Base-by-base conservation (phyloP, 352 stramenopile species). In the Phytophthora colocasiae region DNA sequence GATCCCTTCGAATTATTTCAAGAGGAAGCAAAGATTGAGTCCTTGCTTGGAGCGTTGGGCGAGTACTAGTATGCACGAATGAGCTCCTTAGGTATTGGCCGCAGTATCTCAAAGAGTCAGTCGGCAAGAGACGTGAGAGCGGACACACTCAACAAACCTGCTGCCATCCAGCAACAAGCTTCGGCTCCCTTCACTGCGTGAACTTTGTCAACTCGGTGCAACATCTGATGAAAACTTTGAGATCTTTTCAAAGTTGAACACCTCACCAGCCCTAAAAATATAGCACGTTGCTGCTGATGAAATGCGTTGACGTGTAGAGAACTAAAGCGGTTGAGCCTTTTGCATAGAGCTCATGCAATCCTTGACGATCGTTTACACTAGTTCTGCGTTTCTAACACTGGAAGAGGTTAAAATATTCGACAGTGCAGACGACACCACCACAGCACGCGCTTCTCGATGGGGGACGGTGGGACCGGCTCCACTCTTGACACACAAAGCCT, bases 401-500 rank as follows among this genome's bases (percentile, higher is more conserved):
- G 12, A 36, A 36, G 31, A 36, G 31, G 14, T 36, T 36, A 36
- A 36, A 19, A 8, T 39, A 38, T 50, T 50, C 45, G 57, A 58
- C 31, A 63, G 56, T 55, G 43, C 27, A 22, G 19, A 19, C 40
- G 34, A 62, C 59, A 40, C 64, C 62, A 45, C 34, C 38, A 66
- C 57, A 8, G 56, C 32, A 62, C 34, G 31, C 31, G 31, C 31
- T 36, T 36, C 31, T 36, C 38, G 59, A 61, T 67, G 50, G 59
- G 49, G 39, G 38, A 15, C 24, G 53, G 44, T 53, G 63, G 57
- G 57, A 71, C 49, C 43, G 27, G 55, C 55, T 44, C 43, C 56
- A 43, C 36, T 67, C 48, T 62, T 71, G 63, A 70, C 47, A 29
- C 47, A 66, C 55, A 70, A 70, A 54, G 24, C 34, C 55, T 47